phyloP scores from a whole-genome alignment of 768 basidiomycete species.

The Multifurca ochricompacta region DNA sequence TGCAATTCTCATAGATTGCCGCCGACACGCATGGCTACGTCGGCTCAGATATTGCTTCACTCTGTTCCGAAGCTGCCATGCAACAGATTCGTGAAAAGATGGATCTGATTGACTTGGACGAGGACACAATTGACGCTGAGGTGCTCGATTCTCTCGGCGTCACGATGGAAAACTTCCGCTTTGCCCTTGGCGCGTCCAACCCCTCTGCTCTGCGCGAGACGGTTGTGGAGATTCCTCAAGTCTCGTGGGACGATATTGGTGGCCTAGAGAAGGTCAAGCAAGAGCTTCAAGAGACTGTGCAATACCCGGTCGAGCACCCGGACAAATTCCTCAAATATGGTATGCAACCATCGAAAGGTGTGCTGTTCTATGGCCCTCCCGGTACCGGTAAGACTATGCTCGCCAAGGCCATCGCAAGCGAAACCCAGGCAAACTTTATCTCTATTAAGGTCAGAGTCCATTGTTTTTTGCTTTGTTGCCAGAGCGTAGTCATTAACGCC shows the following conservation, averaged over 20 bases:
- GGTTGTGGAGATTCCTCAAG: constrained; percentile 97
- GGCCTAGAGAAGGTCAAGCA: constrained; percentile 99
- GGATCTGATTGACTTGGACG: constrained; percentile 92
- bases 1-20: constrained; percentile 60
- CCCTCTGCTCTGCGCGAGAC: constrained; percentile 99
- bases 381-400: constrained; percentile 99
- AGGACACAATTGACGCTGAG: constrained; percentile 98
- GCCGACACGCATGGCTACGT: constrained; percentile 99
- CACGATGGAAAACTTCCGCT: constrained; percentile 99
- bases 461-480: not conserved
- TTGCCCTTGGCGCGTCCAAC: constrained; percentile 94
- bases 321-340: constrained; percentile 99
- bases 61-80: constrained; percentile 99
- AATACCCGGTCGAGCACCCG: constrained; percentile 99
- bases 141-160: constrained; percentile 98
- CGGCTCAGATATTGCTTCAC: constrained; percentile 93
- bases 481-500: constrained; percentile 16
- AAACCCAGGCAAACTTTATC: constrained; percentile 99
- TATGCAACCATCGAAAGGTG: constrained; percentile 99
- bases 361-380: constrained; percentile 98
- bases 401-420: constrained; percentile 98
- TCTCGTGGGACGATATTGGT: constrained; percentile 99
- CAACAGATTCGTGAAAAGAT: constrained; percentile 99
- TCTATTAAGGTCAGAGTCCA: constrained; percentile 74
- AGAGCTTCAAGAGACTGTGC: constrained; percentile 98